These are phyloP conservation scores for Lathyrus oleraceus DNA, from an alignment of 306 rosid genomes.

Conservation along the genomic window DNA sequence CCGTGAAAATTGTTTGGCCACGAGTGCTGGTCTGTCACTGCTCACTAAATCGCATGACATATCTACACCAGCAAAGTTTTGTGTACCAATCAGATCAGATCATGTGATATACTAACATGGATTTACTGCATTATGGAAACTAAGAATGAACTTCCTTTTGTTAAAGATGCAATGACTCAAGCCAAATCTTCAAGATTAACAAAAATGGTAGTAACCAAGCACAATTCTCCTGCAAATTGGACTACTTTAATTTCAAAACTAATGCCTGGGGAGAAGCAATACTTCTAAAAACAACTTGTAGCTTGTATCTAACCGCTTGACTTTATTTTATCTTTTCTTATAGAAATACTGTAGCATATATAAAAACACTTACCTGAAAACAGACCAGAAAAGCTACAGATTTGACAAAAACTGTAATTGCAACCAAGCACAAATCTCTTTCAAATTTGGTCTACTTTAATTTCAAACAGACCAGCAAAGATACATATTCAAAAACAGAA, in stretches of 20 bases:
- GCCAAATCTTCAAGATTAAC: constrained; percentile 14
- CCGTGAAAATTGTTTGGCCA: constrained; percentile 6
- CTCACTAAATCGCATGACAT: constrained; percentile 17
- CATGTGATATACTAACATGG: constrained; percentile 1
- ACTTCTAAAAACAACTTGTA: too few relatives aligned
- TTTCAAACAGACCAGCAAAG: constrained; percentile 14
- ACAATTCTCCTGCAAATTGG: constrained; percentile 4
- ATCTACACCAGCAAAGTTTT: constrained; percentile 9
- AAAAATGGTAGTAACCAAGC: background rate
- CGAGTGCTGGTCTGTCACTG: constrained; percentile 28
- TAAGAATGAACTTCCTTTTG: constrained; percentile 2
- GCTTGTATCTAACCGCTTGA: too few relatives aligned
- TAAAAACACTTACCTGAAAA: too few relatives aligned
- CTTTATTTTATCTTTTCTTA: too few relatives aligned
- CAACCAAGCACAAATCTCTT: background rate
- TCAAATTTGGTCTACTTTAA: constrained; percentile 14
- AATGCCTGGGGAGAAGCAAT: too few relatives aligned
- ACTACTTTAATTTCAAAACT: constrained; percentile 3
- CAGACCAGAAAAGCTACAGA: background rate
- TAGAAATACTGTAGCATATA: too few relatives aligned
- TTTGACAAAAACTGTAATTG: background rate
- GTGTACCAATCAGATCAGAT: background rate
- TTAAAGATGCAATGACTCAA: background rate
- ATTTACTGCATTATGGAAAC: background rate
- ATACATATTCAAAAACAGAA: constrained; percentile 8